Evolutionary conservation across 352 stramenopile genomes (phyloP).

Genomic region (Elongisporangium senticosum): DNA sequence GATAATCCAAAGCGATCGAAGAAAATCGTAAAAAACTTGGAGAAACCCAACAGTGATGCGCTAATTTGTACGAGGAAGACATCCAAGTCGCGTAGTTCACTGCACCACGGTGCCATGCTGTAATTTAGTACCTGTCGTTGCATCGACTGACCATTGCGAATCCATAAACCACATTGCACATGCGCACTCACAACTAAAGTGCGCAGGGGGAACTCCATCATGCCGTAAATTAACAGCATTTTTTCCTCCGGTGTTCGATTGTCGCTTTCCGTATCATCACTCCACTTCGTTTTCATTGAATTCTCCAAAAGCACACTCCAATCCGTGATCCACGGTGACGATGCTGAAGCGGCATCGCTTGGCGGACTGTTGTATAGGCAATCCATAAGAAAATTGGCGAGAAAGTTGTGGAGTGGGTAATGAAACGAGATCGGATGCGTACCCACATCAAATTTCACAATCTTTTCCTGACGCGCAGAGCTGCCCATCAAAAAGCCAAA

Average conservation of each 20-base stretch:
- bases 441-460: slow-evolving; percentile 75
- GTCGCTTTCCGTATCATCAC: slow-evolving; percentile 15
- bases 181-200: slow-evolving; percentile 72
- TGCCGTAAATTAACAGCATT: slow-evolving; percentile 50
- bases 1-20: slow-evolving; percentile 78
- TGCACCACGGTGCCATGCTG: slow-evolving; percentile 64
- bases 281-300: slow-evolving; percentile 20
- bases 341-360: slow-evolving; percentile 8
- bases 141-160: slow-evolving; percentile 83
- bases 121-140: slow-evolving; percentile 79
- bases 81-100: slow-evolving; percentile 67
- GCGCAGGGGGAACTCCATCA: slow-evolving; percentile 77
- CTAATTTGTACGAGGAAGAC: slow-evolving; percentile 71
- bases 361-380: slow-evolving; percentile 48
- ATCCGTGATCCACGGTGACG: slow-evolving; percentile 31
- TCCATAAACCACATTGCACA: slow-evolving; percentile 75
- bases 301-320: slow-evolving; percentile 46
- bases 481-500: slow-evolving; percentile 58
- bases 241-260: neutral
- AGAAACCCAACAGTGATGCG: slow-evolving; percentile 47
- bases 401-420: slow-evolving; percentile 82
- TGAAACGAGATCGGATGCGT: slow-evolving; percentile 85
- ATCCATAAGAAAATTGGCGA: slow-evolving; percentile 79
- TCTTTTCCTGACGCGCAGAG: slow-evolving; percentile 23
- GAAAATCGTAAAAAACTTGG: slow-evolving; percentile 72